Evolutionary conservation across 345 rosid genomes (phyloP).

Genomic region (Geranium rotundifolium): DNA sequence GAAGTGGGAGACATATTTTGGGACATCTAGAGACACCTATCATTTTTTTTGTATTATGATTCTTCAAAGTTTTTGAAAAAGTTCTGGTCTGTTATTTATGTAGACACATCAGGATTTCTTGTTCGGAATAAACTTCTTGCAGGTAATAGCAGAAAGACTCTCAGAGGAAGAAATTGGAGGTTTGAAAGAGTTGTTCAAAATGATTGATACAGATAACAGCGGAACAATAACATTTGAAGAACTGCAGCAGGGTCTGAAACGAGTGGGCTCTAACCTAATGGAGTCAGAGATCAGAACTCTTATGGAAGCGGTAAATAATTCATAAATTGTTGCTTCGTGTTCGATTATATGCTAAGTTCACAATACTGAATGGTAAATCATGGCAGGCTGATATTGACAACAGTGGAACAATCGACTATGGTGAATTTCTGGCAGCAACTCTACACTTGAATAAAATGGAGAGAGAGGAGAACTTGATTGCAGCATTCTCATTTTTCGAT

Average conservation of each 20-base stretch:
- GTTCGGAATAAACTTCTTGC: conserved; percentile 4
- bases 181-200: conserved; percentile 79
- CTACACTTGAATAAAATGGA: conserved; percentile 86
- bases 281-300: conserved; percentile 84
- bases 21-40: no score
- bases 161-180: conserved; percentile 99
- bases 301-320: conserved; percentile 71
- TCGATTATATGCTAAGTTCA: neutral
- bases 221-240: conserved; percentile 90
- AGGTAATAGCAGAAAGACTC: conserved; percentile 97
- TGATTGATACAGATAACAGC: conserved; percentile 88
- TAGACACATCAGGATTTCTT: no score
- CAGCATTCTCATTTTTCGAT: conserved; percentile 84
- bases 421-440: conserved; percentile 92
- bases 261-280: conserved; percentile 81
- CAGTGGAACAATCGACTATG: conserved; percentile 81
- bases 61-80: no score
- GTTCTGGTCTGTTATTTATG: no score
- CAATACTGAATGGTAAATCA: conserved; percentile 5
- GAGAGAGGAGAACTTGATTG: conserved; percentile 75
- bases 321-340: no score
- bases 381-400: conserved; percentile 90
- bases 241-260: conserved; percentile 68
- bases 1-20: no score
- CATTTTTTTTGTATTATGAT: no score